phyloP scores from a whole-genome alignment of 2,329 filamentous ascomycete species.

The Mycogone perniciosa region DNA sequence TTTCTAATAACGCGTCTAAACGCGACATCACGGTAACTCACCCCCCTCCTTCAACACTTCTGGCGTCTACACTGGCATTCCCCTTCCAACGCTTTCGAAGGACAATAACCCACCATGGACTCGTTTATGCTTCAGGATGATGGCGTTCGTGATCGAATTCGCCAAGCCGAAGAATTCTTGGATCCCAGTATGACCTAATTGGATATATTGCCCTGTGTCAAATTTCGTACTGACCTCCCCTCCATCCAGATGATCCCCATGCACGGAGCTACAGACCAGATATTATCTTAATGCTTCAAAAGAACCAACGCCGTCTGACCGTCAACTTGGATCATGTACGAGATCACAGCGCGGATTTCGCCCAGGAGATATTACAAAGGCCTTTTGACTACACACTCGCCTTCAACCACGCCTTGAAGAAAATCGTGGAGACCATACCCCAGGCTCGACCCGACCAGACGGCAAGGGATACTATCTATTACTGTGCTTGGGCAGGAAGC shows the following conservation, averaged over 20 bases:
- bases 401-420: slow-evolving; percentile 85
- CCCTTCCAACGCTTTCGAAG: too few species aligned
- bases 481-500: slow-evolving; percentile 94
- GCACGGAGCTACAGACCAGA: slow-evolving; percentile 77
- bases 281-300: slow-evolving; percentile 72
- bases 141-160: slow-evolving; percentile 74
- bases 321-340: slow-evolving; percentile 88
- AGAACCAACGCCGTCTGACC: slow-evolving; percentile 56
- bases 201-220: neutral
- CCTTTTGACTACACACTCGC: slow-evolving; percentile 86
- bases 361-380: slow-evolving; percentile 67
- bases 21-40: too few species aligned
- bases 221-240: slow-evolving; percentile 1
- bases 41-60: too few species aligned
- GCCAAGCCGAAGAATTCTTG: slow-evolving; percentile 84
- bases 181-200: slow-evolving; percentile 66
- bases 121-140: slow-evolving; percentile 74
- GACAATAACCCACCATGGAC: slow-evolving; percentile 51
- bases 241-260: slow-evolving; percentile 42
- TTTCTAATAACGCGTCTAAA: too few species aligned
- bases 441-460: slow-evolving; percentile 70
- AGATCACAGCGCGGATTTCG: slow-evolving; percentile 76
- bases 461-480: slow-evolving; percentile 76
- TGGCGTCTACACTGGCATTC: too few species aligned
- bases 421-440: slow-evolving; percentile 75